Base-by-base conservation (phyloP, 1,284 basidiomycete genomes). In the Coriolopsis trogii region DNA sequence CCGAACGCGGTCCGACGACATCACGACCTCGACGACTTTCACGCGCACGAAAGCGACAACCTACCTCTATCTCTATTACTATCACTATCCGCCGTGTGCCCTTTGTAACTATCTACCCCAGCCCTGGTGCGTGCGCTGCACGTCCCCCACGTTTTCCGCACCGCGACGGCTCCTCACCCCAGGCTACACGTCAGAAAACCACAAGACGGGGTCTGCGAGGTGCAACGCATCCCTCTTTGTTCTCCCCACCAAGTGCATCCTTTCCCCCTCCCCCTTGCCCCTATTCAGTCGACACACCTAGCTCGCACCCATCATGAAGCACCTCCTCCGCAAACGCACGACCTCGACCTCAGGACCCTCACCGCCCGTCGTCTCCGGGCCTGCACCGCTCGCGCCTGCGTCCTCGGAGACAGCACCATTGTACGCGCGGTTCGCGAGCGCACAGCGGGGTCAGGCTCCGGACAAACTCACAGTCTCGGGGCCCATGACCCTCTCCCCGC, bases 401-500 rank as follows among this genome's bases (percentile, higher is more conserved):
- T 15, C 55, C 24, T 9, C 52, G 37, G 28, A 25, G 12, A 33
- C 55, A 8, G 55, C 66, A 8, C 68, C 68, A 8, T 55, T 69
- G n/a, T 67, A 66, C 43, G 64, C 68, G 18, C 65, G 67, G 18
- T 69, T 69, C 40, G 56, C 67, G 18, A 46, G 49, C 25, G 20
- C 55, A 8, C 53, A 53, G 25, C 55, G 50, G 15, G 43, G 45
- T 3, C 48, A 55, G 18, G 54, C 51, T n/a, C n/a, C n/a, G n/a
- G n/a, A n/a, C n/a, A 65, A 62, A 33, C 62, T 63, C 8, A 47
- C 64, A 16, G 68, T 69, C 9, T 68, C 68, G 12, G 67, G 65
- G 23, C 68, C 68, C 16, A 60, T 66, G 56, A 55, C 51, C 23
- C 60, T 63, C 28, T 45, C 49, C 2, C 50, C 62, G 31, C 58